These are phyloP conservation scores for Cucurbita moschata DNA, from an alignment of 306 rosid species.

Conservation along the genomic window DNA sequence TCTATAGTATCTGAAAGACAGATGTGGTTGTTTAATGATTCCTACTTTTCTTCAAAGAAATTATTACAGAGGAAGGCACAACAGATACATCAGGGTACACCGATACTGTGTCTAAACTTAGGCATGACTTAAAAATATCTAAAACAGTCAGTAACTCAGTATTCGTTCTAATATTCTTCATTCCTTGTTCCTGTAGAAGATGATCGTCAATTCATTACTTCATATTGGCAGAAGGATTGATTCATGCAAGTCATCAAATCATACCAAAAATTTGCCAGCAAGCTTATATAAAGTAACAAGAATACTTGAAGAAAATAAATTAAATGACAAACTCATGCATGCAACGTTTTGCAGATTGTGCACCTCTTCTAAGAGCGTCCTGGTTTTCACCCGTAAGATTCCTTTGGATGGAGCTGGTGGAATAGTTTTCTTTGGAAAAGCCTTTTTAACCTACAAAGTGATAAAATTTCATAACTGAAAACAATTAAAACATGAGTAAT, in stretches of 20 bases:
- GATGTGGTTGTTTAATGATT: background rate
- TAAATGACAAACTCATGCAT: background rate
- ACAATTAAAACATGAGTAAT: constrained; percentile 3
- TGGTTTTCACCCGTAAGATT: constrained; percentile 68
- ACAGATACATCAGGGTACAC: background rate
- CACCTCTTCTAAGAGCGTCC: constrained; percentile 90
- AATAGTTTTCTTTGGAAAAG: constrained; percentile 60
- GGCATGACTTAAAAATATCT: background rate
- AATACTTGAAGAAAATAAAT: background rate
- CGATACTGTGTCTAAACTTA: background rate
- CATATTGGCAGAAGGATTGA: no score
- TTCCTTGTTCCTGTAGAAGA: background rate
- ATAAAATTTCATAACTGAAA: constrained; percentile 11
- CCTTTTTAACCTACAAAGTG: constrained; percentile 54
- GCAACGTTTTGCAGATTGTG: constrained; percentile 4
- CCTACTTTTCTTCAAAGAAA: background rate
- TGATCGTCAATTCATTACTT: no score
- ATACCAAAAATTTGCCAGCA: background rate
- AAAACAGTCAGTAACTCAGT: background rate
- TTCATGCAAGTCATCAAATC: no score
- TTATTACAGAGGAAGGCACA: background rate
- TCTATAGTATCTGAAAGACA: background rate
- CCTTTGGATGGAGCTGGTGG: constrained; percentile 96
- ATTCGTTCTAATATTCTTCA: background rate
- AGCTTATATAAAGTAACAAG: background rate